Evolutionary conservation across 495 filamentous ascomycete genomes (phyloP).

Genomic region (Oidiodendron maius): DNA sequence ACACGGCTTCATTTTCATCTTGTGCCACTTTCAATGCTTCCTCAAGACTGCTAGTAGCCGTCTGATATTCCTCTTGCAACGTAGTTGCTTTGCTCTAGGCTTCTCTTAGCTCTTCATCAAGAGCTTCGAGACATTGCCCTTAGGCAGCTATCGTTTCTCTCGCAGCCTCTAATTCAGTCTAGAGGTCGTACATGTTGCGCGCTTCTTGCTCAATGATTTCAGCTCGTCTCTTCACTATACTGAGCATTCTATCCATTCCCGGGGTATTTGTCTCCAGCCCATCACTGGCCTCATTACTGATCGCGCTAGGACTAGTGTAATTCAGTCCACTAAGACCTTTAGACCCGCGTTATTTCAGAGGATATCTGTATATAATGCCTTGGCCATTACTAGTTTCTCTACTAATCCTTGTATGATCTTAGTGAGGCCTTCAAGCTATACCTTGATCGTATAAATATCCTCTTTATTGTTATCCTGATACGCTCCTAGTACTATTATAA

Average conservation of each 20-base stretch:
- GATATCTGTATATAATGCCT: too few species aligned
- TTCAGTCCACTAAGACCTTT: too few species aligned
- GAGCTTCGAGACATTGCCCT: conserved; percentile 14
- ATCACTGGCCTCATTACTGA: conserved; percentile 6
- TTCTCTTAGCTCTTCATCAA: conserved; percentile 14
- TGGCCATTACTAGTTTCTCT: too few species aligned
- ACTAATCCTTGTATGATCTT: too few species aligned
- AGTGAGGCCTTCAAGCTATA: too few species aligned
- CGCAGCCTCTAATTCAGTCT: conserved; percentile 13
- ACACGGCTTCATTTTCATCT: conserved; percentile 8
- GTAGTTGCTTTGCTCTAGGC: conserved; percentile 13
- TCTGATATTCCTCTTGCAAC: conserved; percentile 13
- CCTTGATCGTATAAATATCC: too few species aligned
- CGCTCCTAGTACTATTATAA: too few species aligned
- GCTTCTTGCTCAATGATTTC: conserved; percentile 17
- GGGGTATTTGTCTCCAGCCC: conserved; percentile 14
- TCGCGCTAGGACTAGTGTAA: too few species aligned
- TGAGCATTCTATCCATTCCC: conserved; percentile 12
- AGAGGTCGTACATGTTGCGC: conserved; percentile 11
- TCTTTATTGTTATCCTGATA: too few species aligned
- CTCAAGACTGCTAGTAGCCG: conserved; percentile 11
- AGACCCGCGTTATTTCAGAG: too few species aligned
- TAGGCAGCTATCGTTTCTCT: conserved; percentile 10
- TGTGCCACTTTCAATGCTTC: conserved; percentile 11
- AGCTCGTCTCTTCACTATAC: conserved; percentile 14